Percentiles rank a stretch among this genome's conserved stretches.
phyloP scores from a whole-genome alignment of 2,329 filamentous ascomycete genomes.

The Arthrobotrys sinensis region DNA sequence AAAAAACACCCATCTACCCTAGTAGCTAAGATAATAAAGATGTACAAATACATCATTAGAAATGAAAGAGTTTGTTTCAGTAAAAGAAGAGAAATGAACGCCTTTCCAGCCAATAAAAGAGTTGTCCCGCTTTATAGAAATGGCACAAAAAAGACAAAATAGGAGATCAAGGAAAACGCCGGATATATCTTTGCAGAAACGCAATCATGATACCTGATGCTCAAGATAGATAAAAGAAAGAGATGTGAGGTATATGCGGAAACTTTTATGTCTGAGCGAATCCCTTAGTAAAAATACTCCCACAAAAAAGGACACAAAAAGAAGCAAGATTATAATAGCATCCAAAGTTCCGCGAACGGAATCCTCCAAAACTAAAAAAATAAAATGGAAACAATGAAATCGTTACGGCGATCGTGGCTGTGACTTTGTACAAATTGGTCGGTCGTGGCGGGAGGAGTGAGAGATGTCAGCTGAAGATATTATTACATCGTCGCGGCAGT shows the following conservation, averaged over 20 bases:
- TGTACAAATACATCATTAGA: constrained; percentile 59
- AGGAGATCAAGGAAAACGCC: constrained; percentile 45
- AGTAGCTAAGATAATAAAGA: constrained; percentile 22
- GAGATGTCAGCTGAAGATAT: background rate
- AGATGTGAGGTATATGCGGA: constrained; percentile 52
- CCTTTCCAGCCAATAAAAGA: constrained; percentile 37
- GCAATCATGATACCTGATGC: constrained; percentile 61
- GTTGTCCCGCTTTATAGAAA: constrained; percentile 25
- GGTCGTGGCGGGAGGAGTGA: background rate
- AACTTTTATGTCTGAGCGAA: constrained; percentile 58
- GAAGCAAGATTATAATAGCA: background rate
- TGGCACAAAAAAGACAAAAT: constrained; percentile 14
- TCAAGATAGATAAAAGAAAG: constrained; percentile 26
- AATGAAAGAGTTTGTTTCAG: constrained; percentile 12
- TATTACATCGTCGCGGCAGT: constrained; percentile 50
- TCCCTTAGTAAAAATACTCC: constrained; percentile 44
- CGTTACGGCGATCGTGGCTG: constrained; percentile 21
- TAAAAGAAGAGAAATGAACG: constrained; percentile 19
- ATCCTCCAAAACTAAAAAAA: constrained; percentile 1
- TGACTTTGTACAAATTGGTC: constrained; percentile 37
- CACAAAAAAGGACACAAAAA: constrained; percentile 36
- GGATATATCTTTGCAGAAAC: constrained; percentile 56
- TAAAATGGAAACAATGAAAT: constrained; percentile 6
- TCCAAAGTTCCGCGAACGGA: background rate
- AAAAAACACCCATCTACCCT: constrained; percentile 25